Evolutionary conservation across 1,139 yeast species (phyloP), one percentile per base, ranked within the genome.

Genomic region (Suhomyces wounanorum): DNA sequence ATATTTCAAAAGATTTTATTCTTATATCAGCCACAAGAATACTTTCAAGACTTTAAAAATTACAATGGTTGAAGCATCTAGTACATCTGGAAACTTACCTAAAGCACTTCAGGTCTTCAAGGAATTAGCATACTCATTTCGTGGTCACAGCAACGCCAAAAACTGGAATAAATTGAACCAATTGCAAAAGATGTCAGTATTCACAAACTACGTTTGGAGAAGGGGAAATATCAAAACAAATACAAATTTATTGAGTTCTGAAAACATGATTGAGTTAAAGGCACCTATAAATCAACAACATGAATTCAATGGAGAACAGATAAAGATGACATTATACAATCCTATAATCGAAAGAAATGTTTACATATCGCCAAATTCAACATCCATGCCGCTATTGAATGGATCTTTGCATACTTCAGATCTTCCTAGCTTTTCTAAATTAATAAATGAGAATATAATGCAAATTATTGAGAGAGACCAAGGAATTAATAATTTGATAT

Each of bases 1-100:
- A 10, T 76, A 75, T 54, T 73, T 75, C 59, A 69, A 71, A 54
- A 56, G 77, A 40, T 76, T 67, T 53, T 75, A 73, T 58, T 75
- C 79, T 0, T 66, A 67, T 44, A 57, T 61, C 16, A 65, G 69
- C n/a, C 71, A 73, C 51, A 55, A 63, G 38, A 51, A 48, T 7
- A 60, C 65, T 1, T 74, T 66, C 51, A 68, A 68, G 49, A 45
- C 67, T 1, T 58, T 76, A 28, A 55, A 60, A 28, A 61, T 69
- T 0, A 55, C 65, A 2, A 53, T 63, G 26, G 70, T 76, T 7
- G 80, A 76, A 56, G 63, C 73, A 0, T 63, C 65, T 42, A 63
- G 77, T 40, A 48, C 55, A 9, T 44, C 54, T 9, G 67, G 65
- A 0, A 62, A 70, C 47, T 48, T 67, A 3, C 48, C 53, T 2